These are phyloP conservation scores for Umbelopsis sp. DNA, from an alignment of 371 early-diverging fungal species.

Conservation along the genomic window DNA sequence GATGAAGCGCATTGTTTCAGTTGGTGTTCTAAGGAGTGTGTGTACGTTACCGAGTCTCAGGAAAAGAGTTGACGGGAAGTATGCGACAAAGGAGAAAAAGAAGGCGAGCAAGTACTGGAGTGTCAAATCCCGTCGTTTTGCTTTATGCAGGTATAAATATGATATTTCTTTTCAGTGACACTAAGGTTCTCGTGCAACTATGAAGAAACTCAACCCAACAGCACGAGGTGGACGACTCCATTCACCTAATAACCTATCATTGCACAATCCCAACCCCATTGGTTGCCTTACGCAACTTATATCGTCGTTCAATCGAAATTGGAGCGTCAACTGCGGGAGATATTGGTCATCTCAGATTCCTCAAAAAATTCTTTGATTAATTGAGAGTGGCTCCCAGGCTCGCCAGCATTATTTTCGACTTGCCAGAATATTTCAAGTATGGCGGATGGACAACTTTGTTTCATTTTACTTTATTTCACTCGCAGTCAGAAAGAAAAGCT, in stretches of 20 bases:
- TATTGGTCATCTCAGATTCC: too few relatives aligned
- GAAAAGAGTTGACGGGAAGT: background rate
- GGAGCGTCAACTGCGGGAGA: too few relatives aligned
- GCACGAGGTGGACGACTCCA: slow-evolving; percentile 1
- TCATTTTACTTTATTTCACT: too few relatives aligned
- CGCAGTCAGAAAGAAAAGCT: too few relatives aligned
- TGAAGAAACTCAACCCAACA: background rate
- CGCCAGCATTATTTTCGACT: too few relatives aligned
- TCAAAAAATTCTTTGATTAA: too few relatives aligned
- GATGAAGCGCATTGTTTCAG: slow-evolving; percentile 8
- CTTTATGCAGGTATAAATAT: slow-evolving; percentile 3
- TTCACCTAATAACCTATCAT: background rate
- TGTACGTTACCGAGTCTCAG: background rate
- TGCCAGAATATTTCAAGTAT: too few relatives aligned
- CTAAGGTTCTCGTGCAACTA: slow-evolving; percentile 9
- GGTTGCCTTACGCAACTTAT: background rate
- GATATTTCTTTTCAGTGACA: background rate
- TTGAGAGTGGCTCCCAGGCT: too few relatives aligned
- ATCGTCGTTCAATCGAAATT: too few relatives aligned
- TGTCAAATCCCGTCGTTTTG: background rate
- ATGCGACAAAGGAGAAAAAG: background rate
- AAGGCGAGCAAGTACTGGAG: background rate
- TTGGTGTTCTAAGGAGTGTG: background rate
- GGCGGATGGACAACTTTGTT: too few relatives aligned
- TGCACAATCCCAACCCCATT: background rate